Conservation (phyloP, 2,329 filamentous ascomycete genomes). For the Colletotrichum destructivum region DNA sequence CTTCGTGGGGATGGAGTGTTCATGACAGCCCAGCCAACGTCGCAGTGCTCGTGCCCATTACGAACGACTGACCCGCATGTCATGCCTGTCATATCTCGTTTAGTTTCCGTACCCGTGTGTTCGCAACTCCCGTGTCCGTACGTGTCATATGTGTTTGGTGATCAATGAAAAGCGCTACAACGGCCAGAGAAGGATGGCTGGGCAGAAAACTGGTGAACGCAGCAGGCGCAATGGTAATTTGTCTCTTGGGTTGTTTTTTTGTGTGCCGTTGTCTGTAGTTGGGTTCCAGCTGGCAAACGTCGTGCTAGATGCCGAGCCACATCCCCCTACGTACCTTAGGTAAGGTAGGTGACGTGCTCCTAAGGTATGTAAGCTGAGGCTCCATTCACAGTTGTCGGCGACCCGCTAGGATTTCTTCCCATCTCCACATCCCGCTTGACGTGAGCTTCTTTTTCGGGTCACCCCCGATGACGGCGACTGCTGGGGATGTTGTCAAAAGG, state of each 20-base stretch:
- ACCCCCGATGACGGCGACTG: conserved; percentile 18
- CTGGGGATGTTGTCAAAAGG: neutral
- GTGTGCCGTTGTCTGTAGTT: too few species aligned
- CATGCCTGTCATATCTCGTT: neutral
- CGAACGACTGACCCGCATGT: neutral
- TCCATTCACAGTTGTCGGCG: neutral
- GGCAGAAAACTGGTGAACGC: neutral
- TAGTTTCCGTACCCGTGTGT: conserved; percentile 2
- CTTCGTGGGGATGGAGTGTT: conserved; percentile 23
- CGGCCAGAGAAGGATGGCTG: neutral
- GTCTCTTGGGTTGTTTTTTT: too few species aligned
- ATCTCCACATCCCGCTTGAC: conserved; percentile 34
- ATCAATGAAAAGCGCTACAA: neutral
- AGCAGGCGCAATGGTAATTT: neutral
- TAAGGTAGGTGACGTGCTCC: neutral
- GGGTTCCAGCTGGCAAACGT: too few species aligned
- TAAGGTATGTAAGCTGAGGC: neutral
- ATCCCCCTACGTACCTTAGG: too few species aligned
- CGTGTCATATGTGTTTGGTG: neutral
- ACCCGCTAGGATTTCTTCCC: neutral
- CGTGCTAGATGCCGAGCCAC: neutral
- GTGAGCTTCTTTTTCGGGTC: conserved; percentile 29
- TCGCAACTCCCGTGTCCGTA: conserved; percentile 4
- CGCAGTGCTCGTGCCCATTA: conserved; percentile 2
- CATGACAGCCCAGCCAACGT: conserved; percentile 13